A percentile compares a stretch with the other conserved stretches of the same genome.
Conservation (phyloP, 805 yeast species). For the Candida sonorensis region DNA sequence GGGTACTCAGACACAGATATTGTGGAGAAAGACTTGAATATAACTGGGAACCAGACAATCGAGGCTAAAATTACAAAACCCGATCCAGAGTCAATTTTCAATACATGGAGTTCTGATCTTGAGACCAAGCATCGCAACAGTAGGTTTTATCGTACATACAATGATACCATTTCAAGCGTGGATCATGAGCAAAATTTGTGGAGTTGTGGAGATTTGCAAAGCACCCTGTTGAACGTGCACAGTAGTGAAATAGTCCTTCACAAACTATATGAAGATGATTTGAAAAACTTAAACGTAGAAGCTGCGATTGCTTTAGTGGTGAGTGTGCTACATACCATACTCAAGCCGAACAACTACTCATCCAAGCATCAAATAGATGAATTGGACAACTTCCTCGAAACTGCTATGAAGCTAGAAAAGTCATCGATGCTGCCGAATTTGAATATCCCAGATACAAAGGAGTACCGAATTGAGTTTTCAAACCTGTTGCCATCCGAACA, state of each 20-base stretch:
- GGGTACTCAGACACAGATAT: too few species aligned
- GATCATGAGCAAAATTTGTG: background rate
- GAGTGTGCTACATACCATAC: too few species aligned
- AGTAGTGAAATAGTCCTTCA: too few species aligned
- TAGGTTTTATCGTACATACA: background rate
- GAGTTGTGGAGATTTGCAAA: background rate
- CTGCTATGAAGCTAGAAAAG: too few species aligned
- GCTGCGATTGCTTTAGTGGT: too few species aligned
- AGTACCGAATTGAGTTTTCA: background rate
- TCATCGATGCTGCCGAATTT: background rate
- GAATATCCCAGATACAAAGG: constrained; percentile 1
- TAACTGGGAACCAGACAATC: too few species aligned
- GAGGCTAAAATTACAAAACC: background rate
- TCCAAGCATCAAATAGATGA: too few species aligned
- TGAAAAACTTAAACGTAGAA: too few species aligned
- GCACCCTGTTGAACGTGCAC: background rate
- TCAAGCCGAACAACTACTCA: too few species aligned
- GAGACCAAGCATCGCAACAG: background rate
- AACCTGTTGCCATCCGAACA: background rate
- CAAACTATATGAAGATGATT: too few species aligned
- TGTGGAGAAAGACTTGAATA: too few species aligned
- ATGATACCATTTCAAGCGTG: background rate
- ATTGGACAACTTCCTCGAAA: too few species aligned
- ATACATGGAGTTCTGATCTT: background rate
- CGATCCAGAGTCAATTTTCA: background rate